Base-by-base conservation (phyloP, 2,329 filamentous ascomycete genomes). In the Coniochaeta hoffmannii region DNA sequence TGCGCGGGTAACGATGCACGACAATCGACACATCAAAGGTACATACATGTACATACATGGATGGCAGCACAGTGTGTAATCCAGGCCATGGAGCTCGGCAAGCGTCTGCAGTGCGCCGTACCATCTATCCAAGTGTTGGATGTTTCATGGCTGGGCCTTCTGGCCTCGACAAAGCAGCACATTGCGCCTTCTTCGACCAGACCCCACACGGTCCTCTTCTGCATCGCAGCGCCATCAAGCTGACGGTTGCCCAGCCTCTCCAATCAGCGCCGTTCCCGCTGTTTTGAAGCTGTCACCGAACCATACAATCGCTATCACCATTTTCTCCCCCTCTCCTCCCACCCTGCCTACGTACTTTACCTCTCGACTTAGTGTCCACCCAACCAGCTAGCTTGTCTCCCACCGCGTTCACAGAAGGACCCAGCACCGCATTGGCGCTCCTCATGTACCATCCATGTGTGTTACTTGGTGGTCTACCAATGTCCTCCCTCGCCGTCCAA, bases 381-480 rank as follows among this genome's bases (percentile, higher is more conserved):
- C n/a, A n/a, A n/a, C n/a, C n/a, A n/a, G n/a, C 36, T 19, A 41
- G 36, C 36, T 41, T 19, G 36, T 19, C 36, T 19, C 36, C 36
- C 36, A 41, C 17, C 22, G 17, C 36, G 4, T 19, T 41, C 19
- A 41, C 36, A n/a, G 10, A 19, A 22, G 17, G 5, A 24, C 38
- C 41, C 22, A 46, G 41, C 41, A 28, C 41, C 41, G 26, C 41
- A 46, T 28, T 22, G 24, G 26, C 41, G 41, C 41, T 46, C 24
- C 41, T 28, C 56, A 50, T 51, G 34, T 35, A 36, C 46, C 19
- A 44, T 51, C 50, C 46, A 34, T 50, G 53, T 54, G 53, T 51
- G 28, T 54, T 41, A 46, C 38, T 26, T 41, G 36, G 22, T 46
- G 24, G 36, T 50, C 57, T 35, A 55, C 55, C 41, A 46, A 46